Conservation (phyloP, 805 yeast species). For the Maudiozyma bulderi region DNA sequence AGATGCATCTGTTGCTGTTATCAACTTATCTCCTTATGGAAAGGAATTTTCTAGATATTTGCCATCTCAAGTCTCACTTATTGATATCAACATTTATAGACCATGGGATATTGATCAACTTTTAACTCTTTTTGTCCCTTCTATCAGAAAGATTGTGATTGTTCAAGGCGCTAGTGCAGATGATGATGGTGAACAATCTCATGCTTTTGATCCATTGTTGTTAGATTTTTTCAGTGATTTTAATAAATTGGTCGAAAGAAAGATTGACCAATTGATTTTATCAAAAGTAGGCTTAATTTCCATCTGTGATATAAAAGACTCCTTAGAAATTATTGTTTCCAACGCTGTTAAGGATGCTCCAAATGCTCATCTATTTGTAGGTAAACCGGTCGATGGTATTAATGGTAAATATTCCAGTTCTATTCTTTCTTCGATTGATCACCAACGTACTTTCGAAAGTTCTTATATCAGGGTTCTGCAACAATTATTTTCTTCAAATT, state of each 20-base stretch:
- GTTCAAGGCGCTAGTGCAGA: constrained; percentile 47
- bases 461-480: constrained; percentile 67
- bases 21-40: constrained; percentile 54
- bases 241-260: constrained; percentile 36
- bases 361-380: constrained; percentile 52
- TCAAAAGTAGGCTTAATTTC: constrained; percentile 33
- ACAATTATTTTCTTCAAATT: constrained; percentile 48
- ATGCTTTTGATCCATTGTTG: constrained; percentile 57
- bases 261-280: constrained; percentile 45
- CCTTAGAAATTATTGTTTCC: constrained; percentile 37
- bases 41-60: constrained; percentile 35
- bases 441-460: constrained; percentile 51
- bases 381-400: constrained; percentile 24
- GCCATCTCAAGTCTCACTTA: constrained; percentile 28
- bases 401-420: not conserved
- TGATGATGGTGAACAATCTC: constrained; percentile 3
- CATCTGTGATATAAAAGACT: constrained; percentile 21
- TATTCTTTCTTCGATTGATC: constrained; percentile 24
- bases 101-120: constrained; percentile 56
- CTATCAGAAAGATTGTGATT: constrained; percentile 50
- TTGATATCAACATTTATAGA: constrained; percentile 56
- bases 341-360: constrained; percentile 49
- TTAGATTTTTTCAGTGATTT: constrained; percentile 64
- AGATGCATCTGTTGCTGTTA: constrained; percentile 7
- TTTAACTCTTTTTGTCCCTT: constrained; percentile 41